Evolutionary conservation across 768 basidiomycete species (phyloP).

Genomic region (Suillus paluster): DNA sequence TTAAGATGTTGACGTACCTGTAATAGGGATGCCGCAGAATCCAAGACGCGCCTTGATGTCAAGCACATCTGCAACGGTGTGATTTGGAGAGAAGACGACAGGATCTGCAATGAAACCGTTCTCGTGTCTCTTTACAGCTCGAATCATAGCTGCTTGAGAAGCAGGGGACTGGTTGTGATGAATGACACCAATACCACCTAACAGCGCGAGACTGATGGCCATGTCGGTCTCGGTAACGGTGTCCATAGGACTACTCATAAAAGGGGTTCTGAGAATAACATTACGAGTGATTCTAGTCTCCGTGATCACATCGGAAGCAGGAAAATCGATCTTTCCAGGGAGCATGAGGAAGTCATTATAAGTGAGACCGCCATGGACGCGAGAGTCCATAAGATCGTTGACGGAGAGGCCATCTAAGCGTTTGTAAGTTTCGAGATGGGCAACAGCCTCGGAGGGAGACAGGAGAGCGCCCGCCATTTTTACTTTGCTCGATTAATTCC

Average conservation of each 20-base stretch:
- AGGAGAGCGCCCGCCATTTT: constrained; percentile 44
- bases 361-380: constrained; percentile 87
- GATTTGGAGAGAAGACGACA: constrained; percentile 78
- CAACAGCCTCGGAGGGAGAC: constrained; percentile 72
- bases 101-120: constrained; percentile 99
- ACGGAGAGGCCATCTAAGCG: constrained; percentile 84
- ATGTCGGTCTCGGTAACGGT: constrained; percentile 96
- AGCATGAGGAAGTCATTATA: constrained; percentile 97
- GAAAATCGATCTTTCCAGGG: constrained; percentile 95
- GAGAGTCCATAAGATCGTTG: constrained; percentile 85
- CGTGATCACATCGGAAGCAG: constrained; percentile 75
- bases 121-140: constrained; percentile 96
- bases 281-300: constrained; percentile 92
- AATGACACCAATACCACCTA: constrained; percentile 97
- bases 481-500: background rate
- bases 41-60: constrained; percentile 92
- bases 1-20: constrained; percentile 63
- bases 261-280: constrained; percentile 90
- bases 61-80: constrained; percentile 85
- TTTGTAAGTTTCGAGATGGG: constrained; percentile 75
- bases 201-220: constrained; percentile 92
- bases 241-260: constrained; percentile 99
- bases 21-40: constrained; percentile 97
- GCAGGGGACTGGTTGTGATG: constrained; percentile 91
- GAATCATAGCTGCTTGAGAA: constrained; percentile 95